These are phyloP conservation scores for Stephania japonica DNA, from an alignment of 164 flowering plant species.

Conservation along the genomic window DNA sequence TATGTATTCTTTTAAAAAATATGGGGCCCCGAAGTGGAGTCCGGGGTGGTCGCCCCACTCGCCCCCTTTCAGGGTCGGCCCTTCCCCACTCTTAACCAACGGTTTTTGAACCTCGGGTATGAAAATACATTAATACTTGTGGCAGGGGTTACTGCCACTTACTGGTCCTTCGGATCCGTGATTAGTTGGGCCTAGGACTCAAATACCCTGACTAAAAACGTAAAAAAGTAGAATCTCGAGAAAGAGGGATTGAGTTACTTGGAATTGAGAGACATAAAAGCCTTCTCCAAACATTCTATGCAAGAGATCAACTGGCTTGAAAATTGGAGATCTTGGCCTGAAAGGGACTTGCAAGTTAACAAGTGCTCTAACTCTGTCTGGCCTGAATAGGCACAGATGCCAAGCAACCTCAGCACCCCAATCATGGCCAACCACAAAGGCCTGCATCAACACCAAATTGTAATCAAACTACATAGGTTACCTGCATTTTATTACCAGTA, in stretches of 20 bases:
- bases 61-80: too few relatives aligned
- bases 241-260: slow-evolving; percentile 26
- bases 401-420: slow-evolving; percentile 47
- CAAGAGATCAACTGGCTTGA: slow-evolving; percentile 17
- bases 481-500: too few relatives aligned
- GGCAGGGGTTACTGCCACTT: too few relatives aligned
- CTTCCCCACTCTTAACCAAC: too few relatives aligned
- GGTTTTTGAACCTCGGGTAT: too few relatives aligned
- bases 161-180: too few relatives aligned
- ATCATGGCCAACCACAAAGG: slow-evolving; percentile 52
- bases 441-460: slow-evolving; percentile 14
- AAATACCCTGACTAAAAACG: neutral
- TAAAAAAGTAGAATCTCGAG: neutral
- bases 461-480: neutral
- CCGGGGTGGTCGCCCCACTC: too few relatives aligned
- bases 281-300: slow-evolving; percentile 34
- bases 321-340: slow-evolving; percentile 15
- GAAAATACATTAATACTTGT: too few relatives aligned
- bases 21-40: too few relatives aligned
- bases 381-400: slow-evolving; percentile 44
- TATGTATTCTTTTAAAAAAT: too few relatives aligned
- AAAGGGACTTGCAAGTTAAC: slow-evolving; percentile 34
- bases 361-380: slow-evolving; percentile 43
- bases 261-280: slow-evolving; percentile 35
- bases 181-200: too few relatives aligned